Conservation (phyloP, 2,329 filamentous ascomycete species). For the Knoxdaviesia capensis region DNA sequence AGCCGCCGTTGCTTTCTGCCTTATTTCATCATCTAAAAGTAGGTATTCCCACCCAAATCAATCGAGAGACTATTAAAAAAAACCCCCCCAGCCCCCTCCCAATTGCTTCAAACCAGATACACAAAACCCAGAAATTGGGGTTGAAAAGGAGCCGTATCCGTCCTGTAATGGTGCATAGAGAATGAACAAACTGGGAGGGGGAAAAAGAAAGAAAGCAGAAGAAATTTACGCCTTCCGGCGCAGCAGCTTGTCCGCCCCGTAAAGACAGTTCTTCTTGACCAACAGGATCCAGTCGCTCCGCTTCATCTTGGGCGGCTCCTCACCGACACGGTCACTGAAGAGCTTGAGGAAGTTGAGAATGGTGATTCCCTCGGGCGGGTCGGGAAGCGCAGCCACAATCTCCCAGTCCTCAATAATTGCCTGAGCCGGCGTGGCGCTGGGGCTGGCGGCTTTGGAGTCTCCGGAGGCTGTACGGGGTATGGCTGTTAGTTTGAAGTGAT, state of each 20-base stretch:
- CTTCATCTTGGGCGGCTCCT: conserved; percentile 27
- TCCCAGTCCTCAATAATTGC: conserved; percentile 26
- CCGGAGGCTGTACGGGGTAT: conserved; percentile 5
- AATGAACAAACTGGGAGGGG: too few relatives aligned
- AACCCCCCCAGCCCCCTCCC: too few relatives aligned
- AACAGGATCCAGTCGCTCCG: conserved; percentile 36
- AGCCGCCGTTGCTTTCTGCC: too few relatives aligned
- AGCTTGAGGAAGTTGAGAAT: conserved; percentile 31
- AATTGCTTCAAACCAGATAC: too few relatives aligned
- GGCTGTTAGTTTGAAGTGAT: neutral
- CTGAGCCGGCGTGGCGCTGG: conserved; percentile 13
- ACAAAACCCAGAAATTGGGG: too few relatives aligned
- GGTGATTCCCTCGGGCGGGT: conserved; percentile 27
- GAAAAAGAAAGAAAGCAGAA: too few relatives aligned
- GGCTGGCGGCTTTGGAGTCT: conserved; percentile 8
- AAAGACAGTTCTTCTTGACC: conserved; percentile 33
- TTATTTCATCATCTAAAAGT: too few relatives aligned
- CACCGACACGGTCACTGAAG: conserved; percentile 32
- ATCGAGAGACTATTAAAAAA: too few relatives aligned
- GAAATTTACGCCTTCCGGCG: conserved; percentile 16
- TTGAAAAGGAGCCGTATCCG: too few relatives aligned
- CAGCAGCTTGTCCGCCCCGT: conserved; percentile 32
- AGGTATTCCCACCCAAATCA: too few relatives aligned
- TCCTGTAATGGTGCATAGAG: too few relatives aligned
- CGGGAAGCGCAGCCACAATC: conserved; percentile 31